Conservation (phyloP, 2,329 filamentous ascomycete species). For the Venturia aucupariae region DNA sequence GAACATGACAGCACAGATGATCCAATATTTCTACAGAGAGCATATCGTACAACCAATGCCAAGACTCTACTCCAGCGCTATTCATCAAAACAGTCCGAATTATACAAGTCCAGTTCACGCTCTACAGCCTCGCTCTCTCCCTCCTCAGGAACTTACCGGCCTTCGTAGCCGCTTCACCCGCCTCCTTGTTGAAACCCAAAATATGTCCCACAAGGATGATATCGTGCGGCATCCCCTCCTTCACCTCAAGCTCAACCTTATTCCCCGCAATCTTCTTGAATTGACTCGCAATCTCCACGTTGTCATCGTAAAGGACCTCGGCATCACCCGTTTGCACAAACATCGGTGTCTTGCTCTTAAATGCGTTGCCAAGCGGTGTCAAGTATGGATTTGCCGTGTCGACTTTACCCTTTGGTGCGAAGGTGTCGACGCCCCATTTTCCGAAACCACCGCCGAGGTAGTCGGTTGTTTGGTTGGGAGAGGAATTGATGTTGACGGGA, state of each 20-base stretch:
- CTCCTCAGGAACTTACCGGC: conserved; percentile 26
- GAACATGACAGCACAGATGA: not conserved
- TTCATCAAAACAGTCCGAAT: not conserved
- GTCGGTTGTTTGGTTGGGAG: conserved; percentile 31
- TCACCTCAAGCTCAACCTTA: conserved; percentile 32
- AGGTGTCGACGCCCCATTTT: conserved; percentile 34
- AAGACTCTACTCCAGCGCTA: not conserved
- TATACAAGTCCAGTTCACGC: not conserved
- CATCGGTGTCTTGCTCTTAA: conserved; percentile 31
- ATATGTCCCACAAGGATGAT: conserved; percentile 32
- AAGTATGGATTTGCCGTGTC: conserved; percentile 30
- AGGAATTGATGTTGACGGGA: conserved; percentile 21
- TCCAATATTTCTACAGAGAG: not conserved
- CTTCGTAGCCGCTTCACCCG: conserved; percentile 25
- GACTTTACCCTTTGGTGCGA: conserved; percentile 17
- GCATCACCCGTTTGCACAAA: conserved; percentile 33
- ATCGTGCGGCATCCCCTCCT: conserved; percentile 37
- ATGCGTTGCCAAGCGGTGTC: conserved; percentile 28
- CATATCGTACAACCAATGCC: not conserved
- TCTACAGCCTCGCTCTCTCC: conserved; percentile 11
- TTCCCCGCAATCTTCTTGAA: conserved; percentile 33
- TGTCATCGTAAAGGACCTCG: conserved; percentile 36
- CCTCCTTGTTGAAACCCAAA: conserved; percentile 36
- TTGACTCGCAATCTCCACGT: conserved; percentile 28
- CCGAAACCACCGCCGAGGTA: conserved; percentile 32